Evolutionary conservation across 805 yeast species (phyloP).

Genomic region (Starmerella tilneyi): DNA sequence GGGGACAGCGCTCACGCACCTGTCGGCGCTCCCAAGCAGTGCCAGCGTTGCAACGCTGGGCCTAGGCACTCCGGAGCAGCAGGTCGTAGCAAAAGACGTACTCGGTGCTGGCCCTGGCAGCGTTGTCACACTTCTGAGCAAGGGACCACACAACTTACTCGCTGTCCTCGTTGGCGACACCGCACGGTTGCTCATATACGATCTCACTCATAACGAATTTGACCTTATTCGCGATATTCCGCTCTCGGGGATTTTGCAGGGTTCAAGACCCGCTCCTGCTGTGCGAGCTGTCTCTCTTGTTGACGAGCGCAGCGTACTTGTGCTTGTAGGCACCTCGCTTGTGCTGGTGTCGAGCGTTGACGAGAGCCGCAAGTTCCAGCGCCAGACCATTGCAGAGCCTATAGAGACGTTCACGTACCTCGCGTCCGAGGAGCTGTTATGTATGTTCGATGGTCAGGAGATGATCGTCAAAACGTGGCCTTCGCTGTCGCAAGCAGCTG

Average conservation of each 20-base stretch:
- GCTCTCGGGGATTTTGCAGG: constrained; percentile 31
- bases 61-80: constrained; percentile 26
- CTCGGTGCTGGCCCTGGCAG: constrained; percentile 29
- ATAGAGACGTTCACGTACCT: constrained; percentile 32
- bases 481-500: constrained; percentile 7
- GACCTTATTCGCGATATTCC: constrained; percentile 31
- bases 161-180: constrained; percentile 30
- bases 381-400: constrained; percentile 29
- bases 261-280: constrained; percentile 25
- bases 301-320: constrained; percentile 22
- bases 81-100: constrained; percentile 27
- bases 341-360: constrained; percentile 23
- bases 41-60: constrained; percentile 3
- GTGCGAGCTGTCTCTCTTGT: constrained; percentile 29
- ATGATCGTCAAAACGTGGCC: constrained; percentile 17
- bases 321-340: constrained; percentile 34
- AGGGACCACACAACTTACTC: constrained; percentile 25
- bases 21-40: constrained; percentile 10
- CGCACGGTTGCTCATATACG: constrained; percentile 27
- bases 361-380: constrained; percentile 22
- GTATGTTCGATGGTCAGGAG: constrained; percentile 37
- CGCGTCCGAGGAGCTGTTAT: constrained; percentile 27
- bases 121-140: constrained; percentile 26
- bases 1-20: not conserved
- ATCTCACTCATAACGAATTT: constrained; percentile 20